Base-by-base conservation (phyloP, 805 yeast genomes). In the Starmerella sp. region DNA sequence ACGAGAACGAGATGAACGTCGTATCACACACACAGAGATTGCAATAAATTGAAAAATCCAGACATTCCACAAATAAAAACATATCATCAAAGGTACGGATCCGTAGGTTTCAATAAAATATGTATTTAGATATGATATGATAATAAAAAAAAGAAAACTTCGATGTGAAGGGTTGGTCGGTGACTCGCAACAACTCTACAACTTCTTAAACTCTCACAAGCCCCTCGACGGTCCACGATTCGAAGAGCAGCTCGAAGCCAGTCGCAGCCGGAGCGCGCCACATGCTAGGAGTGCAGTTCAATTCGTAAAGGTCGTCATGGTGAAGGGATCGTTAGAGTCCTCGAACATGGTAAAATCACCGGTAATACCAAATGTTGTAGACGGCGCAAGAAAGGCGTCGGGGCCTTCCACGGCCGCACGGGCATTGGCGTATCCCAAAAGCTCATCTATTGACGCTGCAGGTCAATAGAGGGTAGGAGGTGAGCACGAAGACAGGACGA, bases 381-480 rank as follows among this genome's bases (percentile, higher is more conserved):
- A 50, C 51, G 57, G 54, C 51, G 57, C 29, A n/a, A 37, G 42
- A 44, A 34, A 22, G 52, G 55, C 62, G 39, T 60, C 64, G 57
- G 61, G 60, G 57, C 56, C 63, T n/a, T 54, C 63, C 11, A 38
- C 42, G 13, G 60, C 61, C 54, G 60, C 61, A 11, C 62, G 62
- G 58, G 49, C 48, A 38, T 51, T 51, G 13, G 58, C 59, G 32
- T 53, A 58, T 38, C 54, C 62, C 42, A 60, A 52, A 56, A 62
- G 60, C 57, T 62, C 66, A 59, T 63, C 66, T 49, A 63, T 62
- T 59, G 66, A 63, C 66, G 66, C 66, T 60, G 66, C 66, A 46
- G 66, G 66, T 57, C 66, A 62, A 59, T 43, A 38, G 41, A 39
- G 11, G 22, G 49, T 51, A 35, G 58, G 60, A 55, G 61, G 58